These are phyloP conservation scores for Viola odorata DNA, from an alignment of 345 rosid species.

Conservation along the genomic window DNA sequence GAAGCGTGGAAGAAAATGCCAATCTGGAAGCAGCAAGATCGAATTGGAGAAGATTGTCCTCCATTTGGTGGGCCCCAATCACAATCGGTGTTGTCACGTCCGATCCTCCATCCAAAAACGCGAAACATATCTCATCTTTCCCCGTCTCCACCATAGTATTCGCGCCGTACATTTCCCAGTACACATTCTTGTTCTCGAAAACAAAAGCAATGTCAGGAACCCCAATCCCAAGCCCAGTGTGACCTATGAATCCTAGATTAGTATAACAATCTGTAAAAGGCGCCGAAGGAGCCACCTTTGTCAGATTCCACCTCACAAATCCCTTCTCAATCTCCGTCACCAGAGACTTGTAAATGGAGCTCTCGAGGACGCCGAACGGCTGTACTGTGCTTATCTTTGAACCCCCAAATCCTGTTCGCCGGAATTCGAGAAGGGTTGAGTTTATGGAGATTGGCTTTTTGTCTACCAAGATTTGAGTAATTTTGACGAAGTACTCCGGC, in stretches of 20 bases:
- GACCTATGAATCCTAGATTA: no score
- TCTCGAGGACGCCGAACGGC: conserved; percentile 16
- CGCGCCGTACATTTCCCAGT: conserved; percentile 22
- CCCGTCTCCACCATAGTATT: conserved; percentile 24
- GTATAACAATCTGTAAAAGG: conserved; percentile 20
- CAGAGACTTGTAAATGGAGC: conserved; percentile 13
- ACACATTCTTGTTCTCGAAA: conserved; percentile 14
- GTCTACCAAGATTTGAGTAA: conserved; percentile 15
- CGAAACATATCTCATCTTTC: conserved; percentile 20
- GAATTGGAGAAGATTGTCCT: conserved; percentile 12
- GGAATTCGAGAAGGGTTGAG: conserved; percentile 16
- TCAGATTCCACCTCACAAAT: conserved; percentile 4
- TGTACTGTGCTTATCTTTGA: conserved; percentile 10
- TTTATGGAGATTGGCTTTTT: conserved; percentile 10
- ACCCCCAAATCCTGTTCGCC: conserved; percentile 9
- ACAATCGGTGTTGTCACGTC: conserved; percentile 6
- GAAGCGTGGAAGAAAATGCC: conserved; percentile 13
- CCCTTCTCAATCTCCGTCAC: conserved; percentile 15
- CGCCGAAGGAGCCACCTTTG: conserved; percentile 7
- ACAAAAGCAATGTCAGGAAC: conserved; percentile 19
- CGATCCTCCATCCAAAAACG: conserved; percentile 15
- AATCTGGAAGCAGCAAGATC: conserved; percentile 11
- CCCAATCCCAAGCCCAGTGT: conserved; percentile 10
- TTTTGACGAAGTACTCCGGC: conserved; percentile 17
- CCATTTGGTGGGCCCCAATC: conserved; percentile 19